phyloP scores from a whole-genome alignment of 176 grass and related monocot genomes.

The Oryza nivara region DNA sequence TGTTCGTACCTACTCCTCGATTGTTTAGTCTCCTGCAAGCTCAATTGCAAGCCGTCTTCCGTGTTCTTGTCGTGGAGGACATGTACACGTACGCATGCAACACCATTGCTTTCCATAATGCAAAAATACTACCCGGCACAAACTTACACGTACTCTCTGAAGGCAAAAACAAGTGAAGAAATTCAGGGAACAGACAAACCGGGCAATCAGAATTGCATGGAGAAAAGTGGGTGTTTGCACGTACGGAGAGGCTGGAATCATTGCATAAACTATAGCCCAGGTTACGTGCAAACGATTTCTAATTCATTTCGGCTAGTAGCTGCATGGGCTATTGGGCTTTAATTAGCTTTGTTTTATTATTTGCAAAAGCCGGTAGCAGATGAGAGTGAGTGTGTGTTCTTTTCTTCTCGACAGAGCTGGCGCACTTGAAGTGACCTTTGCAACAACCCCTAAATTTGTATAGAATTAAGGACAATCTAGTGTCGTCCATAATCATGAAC shows the following conservation, averaged over 20 bases:
- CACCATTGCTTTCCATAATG: conserved; percentile 25
- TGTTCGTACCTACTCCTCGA: neutral
- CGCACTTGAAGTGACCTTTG: conserved; percentile 54
- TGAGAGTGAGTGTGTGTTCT: neutral
- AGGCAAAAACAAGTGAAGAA: neutral
- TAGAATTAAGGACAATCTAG: conserved; percentile 40
- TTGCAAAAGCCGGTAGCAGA: neutral
- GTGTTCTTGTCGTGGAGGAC: conserved; percentile 44
- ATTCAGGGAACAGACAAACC: conserved; percentile 40
- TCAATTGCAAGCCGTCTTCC: neutral
- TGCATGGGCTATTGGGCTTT: neutral
- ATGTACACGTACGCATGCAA: conserved; percentile 44
- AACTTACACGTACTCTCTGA: conserved; percentile 15
- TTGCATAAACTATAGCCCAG: conserved; percentile 22
- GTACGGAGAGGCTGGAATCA: conserved; percentile 33
- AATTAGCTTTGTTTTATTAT: conserved; percentile 15
- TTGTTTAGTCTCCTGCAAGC: conserved; percentile 5
- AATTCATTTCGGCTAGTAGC: neutral
- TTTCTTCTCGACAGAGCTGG: conserved; percentile 21
- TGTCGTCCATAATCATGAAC: conserved; percentile 49
- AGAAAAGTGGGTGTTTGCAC: conserved; percentile 27
- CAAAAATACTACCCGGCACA: neutral
- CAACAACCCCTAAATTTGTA: conserved; percentile 31
- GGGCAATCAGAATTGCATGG: conserved; percentile 32
- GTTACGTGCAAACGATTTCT: conserved; percentile 58